Evolutionary conservation across 129 eudicot species (phyloP), one percentile per base, ranked within the genome.

Genomic region (Pittosporum tobira): DNA sequence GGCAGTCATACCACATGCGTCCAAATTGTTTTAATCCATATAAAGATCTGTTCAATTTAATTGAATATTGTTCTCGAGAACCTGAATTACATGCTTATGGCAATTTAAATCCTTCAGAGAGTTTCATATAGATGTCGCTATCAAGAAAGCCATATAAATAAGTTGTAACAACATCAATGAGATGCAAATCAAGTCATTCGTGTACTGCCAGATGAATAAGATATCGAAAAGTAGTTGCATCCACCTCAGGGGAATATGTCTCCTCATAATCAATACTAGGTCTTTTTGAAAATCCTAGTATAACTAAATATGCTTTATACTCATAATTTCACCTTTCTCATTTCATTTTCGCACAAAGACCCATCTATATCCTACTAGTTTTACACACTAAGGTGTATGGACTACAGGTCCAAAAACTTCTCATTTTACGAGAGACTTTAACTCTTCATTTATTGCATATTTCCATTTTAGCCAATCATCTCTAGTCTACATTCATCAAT

Each of bases 401-500:
- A 12, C 48, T 9, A 43, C 48, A 43, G 10, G 48, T 43, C 48
- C 48, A 16, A 43, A 43, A 9, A 43, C 48, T 43, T 43, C 18
- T 43, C 15, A 3, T 43, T 16, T 43, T 43, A 43, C 48, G 18
- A 43, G 48, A 9, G 48, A 43, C 2, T 43, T 16, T 9, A 43
- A 12, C 10, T 11, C 48, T 43, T 11, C 9, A 9, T 43, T 11
- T 5, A 37, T 37, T 4, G 43, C 11, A 11, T 37, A 37, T 59
- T 52, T 71, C 26, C 61, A 71, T 57, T 64, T 64, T 45, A 45
- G 48, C 66, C 71, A 64, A 64, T 71, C 66, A 71, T 37, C 36
- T 71, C 37, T 5, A 16, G 22, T 31, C 48, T 22, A 46, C 68
- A 73, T 66, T 50, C 62, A 5, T 57, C 22, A 8, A 65, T 15